Conservation (phyloP, 2,329 filamentous ascomycete species). For the Paraconiothyrium brasiliense region DNA sequence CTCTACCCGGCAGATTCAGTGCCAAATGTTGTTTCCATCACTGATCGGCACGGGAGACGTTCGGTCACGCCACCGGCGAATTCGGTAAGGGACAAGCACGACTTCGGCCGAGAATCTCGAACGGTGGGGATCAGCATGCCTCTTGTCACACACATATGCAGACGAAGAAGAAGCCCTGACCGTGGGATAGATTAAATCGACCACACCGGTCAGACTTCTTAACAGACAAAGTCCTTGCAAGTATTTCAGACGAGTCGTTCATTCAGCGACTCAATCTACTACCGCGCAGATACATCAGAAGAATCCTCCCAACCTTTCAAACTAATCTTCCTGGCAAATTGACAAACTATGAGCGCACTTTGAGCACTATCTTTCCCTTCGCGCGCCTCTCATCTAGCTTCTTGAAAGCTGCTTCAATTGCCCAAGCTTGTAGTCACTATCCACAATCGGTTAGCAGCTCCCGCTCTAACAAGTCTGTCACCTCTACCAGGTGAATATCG, state of each 20-base stretch:
- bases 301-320: not conserved
- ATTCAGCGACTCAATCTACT: not conserved
- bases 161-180: not conserved
- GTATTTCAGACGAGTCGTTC: not conserved
- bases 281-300: not conserved
- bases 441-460: constrained; percentile 48
- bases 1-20: not conserved
- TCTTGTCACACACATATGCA: not conserved
- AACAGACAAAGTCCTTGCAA: not conserved
- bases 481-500: constrained; percentile 47
- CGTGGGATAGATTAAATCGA: not conserved
- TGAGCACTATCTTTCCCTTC: constrained; percentile 34
- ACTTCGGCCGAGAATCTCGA: not conserved
- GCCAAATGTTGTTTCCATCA: not conserved
- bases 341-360: constrained; percentile 15
- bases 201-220: not conserved
- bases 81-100: constrained; percentile 2
- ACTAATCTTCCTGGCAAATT: not conserved
- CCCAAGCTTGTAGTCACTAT: constrained; percentile 55
- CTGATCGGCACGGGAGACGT: not conserved
- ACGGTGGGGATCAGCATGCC: not conserved
- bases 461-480: constrained; percentile 53
- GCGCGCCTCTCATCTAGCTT: constrained; percentile 52
- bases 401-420: constrained; percentile 53
- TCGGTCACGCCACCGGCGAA: not conserved